phyloP scores from a whole-genome alignment of 768 basidiomycete genomes.

The Mycena indigotica region DNA sequence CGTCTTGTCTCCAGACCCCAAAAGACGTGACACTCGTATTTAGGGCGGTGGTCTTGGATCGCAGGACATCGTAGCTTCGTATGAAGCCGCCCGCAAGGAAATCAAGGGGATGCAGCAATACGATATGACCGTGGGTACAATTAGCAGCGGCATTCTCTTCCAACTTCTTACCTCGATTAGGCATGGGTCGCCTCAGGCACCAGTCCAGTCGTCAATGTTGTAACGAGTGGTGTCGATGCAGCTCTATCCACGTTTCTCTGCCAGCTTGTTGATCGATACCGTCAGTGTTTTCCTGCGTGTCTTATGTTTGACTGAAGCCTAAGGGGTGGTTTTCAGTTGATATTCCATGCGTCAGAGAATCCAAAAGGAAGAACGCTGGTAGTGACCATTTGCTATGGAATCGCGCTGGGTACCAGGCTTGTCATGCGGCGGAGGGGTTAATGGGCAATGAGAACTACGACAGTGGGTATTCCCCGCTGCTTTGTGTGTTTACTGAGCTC shows the following conservation, averaged over 20 bases:
- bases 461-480: background rate
- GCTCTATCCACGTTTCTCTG: constrained; percentile 38
- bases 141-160: constrained; percentile 21
- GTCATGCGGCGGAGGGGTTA: constrained; percentile 27
- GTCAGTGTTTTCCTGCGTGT: constrained; percentile 6
- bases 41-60: constrained; percentile 27
- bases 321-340: constrained; percentile 13
- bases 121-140: constrained; percentile 25
- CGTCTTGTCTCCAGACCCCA: constrained; percentile 38
- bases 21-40: background rate
- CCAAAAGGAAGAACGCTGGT: constrained; percentile 5
- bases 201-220: constrained; percentile 6
- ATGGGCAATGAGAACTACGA: constrained; percentile 24
- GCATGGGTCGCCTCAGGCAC: constrained; percentile 24
- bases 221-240: constrained; percentile 28
- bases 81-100: constrained; percentile 35
- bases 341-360: constrained; percentile 11
- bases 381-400: constrained; percentile 33
- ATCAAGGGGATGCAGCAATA: constrained; percentile 44
- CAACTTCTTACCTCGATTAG: constrained; percentile 6
- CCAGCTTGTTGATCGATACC: constrained; percentile 35
- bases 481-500: background rate
- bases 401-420: constrained; percentile 25
- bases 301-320: too few species aligned
- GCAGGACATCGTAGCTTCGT: constrained; percentile 43